Evolutionary conservation across 75 land plant genomes (phyloP).

Genomic region (Isoetes taiwanensis): DNA sequence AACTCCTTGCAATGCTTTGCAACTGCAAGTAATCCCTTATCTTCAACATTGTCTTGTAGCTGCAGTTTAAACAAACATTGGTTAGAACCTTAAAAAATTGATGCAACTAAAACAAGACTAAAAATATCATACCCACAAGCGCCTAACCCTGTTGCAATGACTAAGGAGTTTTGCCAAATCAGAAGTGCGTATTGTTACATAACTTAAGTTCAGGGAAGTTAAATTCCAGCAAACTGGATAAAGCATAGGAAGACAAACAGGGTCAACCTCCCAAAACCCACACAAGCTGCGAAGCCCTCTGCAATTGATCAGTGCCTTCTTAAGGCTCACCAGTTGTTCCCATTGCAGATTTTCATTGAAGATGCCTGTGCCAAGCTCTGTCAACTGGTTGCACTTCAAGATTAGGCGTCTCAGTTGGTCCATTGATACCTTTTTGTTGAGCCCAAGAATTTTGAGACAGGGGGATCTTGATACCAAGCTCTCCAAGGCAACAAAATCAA

Average conservation of each 20-base stretch:
- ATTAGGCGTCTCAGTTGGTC: not conserved
- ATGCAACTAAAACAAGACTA: no score
- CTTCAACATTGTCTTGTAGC: constrained; percentile 39
- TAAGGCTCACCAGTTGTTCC: not conserved
- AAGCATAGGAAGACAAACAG: not conserved
- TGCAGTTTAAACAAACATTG: no score
- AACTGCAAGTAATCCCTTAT: constrained; percentile 58
- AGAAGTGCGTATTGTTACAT: not conserved
- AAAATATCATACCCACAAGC: constrained; percentile 1
- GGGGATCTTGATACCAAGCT: not conserved
- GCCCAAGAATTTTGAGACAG: not conserved
- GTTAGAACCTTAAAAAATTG: no score
- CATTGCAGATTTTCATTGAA: not conserved
- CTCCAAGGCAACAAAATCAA: not conserved
- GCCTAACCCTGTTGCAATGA: not conserved
- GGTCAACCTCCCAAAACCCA: constrained; percentile 2
- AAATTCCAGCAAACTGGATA: not conserved
- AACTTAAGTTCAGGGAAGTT: not conserved
- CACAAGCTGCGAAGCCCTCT: not conserved
- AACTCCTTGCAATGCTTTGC: constrained; percentile 64
- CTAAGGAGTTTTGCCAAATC: not conserved
- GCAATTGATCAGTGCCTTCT: not conserved
- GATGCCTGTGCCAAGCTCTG: constrained; percentile 1
- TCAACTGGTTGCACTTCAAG: not conserved
- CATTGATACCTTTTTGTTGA: not conserved